These are phyloP conservation scores for Blastobotrys malaysiensis DNA, from an alignment of 1,139 yeast genomes.

Conservation along the genomic window DNA sequence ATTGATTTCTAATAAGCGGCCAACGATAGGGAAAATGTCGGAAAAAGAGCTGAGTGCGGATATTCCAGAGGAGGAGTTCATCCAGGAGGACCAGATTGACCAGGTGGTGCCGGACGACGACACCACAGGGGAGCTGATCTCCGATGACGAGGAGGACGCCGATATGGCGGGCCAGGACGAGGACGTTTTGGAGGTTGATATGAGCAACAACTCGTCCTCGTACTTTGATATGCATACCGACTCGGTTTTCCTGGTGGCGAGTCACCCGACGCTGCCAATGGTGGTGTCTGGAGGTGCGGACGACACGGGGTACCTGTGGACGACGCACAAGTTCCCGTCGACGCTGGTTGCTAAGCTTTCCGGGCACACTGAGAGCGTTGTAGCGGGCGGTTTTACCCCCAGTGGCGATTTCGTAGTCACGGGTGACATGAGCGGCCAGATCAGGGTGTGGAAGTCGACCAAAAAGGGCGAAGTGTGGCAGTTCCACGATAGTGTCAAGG, in stretches of 20 bases:
- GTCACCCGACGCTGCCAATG: slow-evolving; percentile 78
- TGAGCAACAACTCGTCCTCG: slow-evolving; percentile 82
- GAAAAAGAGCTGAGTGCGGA: background rate
- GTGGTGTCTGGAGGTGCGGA: slow-evolving; percentile 91
- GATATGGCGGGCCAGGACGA: slow-evolving; percentile 37
- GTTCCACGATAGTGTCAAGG: slow-evolving; percentile 64
- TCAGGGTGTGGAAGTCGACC: slow-evolving; percentile 64
- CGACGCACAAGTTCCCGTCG: slow-evolving; percentile 77
- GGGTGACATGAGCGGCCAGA: slow-evolving; percentile 91
- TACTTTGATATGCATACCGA: slow-evolving; percentile 88
- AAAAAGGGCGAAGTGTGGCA: slow-evolving; percentile 83
- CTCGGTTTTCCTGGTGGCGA: slow-evolving; percentile 71
- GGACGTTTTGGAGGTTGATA: slow-evolving; percentile 63
- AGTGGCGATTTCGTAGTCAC: slow-evolving; percentile 80
- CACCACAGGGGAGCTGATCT: slow-evolving; percentile 16
- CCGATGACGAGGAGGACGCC: slow-evolving; percentile 20
- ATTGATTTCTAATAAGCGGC: background rate
- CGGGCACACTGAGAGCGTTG: slow-evolving; percentile 84
- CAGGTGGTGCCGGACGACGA: slow-evolving; percentile 28
- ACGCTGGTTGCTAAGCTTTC: slow-evolving; percentile 65
- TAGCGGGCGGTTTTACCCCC: slow-evolving; percentile 73
- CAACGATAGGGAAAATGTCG: background rate
- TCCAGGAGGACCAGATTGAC: slow-evolving; percentile 25
- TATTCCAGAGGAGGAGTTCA: slow-evolving; percentile 16
- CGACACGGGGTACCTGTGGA: slow-evolving; percentile 84